phyloP scores from a whole-genome alignment of 371 early-diverging fungal species.

The Mucor mucedo region DNA sequence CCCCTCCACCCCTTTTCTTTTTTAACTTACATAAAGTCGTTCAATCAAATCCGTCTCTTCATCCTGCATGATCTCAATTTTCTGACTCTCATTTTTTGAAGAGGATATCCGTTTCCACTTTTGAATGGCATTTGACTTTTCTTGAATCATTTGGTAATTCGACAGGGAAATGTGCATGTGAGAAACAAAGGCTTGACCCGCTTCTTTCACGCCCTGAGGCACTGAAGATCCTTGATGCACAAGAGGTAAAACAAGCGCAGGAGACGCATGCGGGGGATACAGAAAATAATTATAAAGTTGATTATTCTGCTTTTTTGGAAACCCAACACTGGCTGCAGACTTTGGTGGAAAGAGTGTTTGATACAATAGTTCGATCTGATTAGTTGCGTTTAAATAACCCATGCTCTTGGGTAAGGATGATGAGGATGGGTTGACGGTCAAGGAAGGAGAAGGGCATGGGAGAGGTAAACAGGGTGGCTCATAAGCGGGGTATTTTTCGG shows the following conservation, averaged over 20 bases:
- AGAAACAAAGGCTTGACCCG: conserved; percentile 58
- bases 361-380: conserved; percentile 8
- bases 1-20: background rate
- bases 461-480: conserved; percentile 35
- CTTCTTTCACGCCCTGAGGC: conserved; percentile 64
- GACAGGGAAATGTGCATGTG: conserved; percentile 68
- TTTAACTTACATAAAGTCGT: conserved; percentile 9
- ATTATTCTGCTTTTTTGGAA: background rate
- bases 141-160: conserved; percentile 61
- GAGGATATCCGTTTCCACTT: conserved; percentile 30
- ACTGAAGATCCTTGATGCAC: conserved; percentile 29
- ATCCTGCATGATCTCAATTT: background rate
- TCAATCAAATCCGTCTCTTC: background rate
- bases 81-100: background rate
- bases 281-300: conserved; percentile 7
- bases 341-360: conserved; percentile 16
- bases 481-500: conserved; percentile 67
- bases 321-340: background rate
- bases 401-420: conserved; percentile 21
- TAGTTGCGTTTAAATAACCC: background rate
- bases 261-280: conserved; percentile 1
- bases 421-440: conserved; percentile 4
- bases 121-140: conserved; percentile 50
- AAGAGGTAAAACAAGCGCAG: conserved; percentile 8
- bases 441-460: conserved; percentile 12